phyloP scores from a whole-genome alignment of 352 stramenopile genomes.

The Globisporangium acanthophoron region DNA sequence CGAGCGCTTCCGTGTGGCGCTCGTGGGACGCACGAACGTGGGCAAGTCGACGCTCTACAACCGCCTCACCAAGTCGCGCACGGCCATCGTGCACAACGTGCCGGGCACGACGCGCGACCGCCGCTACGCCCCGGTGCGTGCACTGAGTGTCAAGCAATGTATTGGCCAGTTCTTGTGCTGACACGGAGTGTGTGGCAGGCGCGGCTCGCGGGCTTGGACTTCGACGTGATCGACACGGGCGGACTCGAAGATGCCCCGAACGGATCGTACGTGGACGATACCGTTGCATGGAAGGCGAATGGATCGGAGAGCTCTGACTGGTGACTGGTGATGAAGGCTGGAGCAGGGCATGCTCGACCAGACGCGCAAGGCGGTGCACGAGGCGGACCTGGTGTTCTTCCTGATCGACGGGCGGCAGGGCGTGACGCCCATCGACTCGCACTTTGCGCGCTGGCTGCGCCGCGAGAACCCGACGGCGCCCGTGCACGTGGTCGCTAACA shows the following conservation, averaged over 20 bases:
- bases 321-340: constrained; percentile 19
- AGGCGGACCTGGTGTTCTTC: constrained; percentile 78
- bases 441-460: constrained; percentile 74
- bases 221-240: constrained; percentile 82
- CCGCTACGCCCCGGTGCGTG: constrained; percentile 44
- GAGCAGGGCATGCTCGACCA: constrained; percentile 80
- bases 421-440: constrained; percentile 70
- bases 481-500: constrained; percentile 75
- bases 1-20: constrained; percentile 63
- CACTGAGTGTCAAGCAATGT: neutral
- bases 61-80: constrained; percentile 67
- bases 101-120: constrained; percentile 75
- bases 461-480: constrained; percentile 50
- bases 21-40: constrained; percentile 82
- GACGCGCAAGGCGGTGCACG: constrained; percentile 65
- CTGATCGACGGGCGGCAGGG: constrained; percentile 74
- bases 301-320: neutral
- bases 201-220: constrained; percentile 59
- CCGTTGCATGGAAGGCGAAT: neutral
- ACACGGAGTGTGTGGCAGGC: constrained; percentile 13
- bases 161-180: neutral
- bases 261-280: constrained; percentile 24
- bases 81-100: constrained; percentile 81
- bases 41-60: constrained; percentile 87
- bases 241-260: constrained; percentile 66